phyloP scores from a whole-genome alignment of 768 basidiomycete species.

The Boletus tomentosulus region DNA sequence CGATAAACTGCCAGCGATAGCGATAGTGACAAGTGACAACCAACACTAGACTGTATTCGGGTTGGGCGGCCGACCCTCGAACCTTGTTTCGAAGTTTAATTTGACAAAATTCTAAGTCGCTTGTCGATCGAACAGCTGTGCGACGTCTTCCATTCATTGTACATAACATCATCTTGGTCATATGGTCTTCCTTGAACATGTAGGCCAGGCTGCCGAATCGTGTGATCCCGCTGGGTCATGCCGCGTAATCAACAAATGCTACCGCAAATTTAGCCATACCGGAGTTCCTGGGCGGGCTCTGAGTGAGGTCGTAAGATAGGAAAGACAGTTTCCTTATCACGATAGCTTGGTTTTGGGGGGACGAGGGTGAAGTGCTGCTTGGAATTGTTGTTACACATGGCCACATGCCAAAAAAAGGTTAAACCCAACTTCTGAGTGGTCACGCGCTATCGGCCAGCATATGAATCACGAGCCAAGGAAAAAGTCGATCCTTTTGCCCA shows the following conservation, averaged over 20 bases:
- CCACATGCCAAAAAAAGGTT: constrained; percentile 1
- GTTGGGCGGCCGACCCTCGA: too few species aligned
- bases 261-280: not conserved
- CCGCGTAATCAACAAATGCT: not conserved
- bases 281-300: too few species aligned
- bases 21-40: too few species aligned
- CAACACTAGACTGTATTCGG: too few species aligned
- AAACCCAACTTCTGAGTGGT: not conserved
- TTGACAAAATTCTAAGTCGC: too few species aligned
- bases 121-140: too few species aligned
- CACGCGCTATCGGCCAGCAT: not conserved
- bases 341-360: not conserved
- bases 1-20: too few species aligned
- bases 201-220: not conserved
- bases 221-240: not conserved
- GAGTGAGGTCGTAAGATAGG: not conserved
- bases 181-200: not conserved
- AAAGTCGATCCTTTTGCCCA: not conserved
- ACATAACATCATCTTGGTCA: not conserved
- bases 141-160: not conserved
- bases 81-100: too few species aligned
- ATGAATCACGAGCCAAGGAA: not conserved
- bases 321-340: not conserved
- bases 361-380: not conserved
- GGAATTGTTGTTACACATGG: not conserved